phyloP scores from a whole-genome alignment of 495 filamentous ascomycete species.

The Entonaema liquescens region DNA sequence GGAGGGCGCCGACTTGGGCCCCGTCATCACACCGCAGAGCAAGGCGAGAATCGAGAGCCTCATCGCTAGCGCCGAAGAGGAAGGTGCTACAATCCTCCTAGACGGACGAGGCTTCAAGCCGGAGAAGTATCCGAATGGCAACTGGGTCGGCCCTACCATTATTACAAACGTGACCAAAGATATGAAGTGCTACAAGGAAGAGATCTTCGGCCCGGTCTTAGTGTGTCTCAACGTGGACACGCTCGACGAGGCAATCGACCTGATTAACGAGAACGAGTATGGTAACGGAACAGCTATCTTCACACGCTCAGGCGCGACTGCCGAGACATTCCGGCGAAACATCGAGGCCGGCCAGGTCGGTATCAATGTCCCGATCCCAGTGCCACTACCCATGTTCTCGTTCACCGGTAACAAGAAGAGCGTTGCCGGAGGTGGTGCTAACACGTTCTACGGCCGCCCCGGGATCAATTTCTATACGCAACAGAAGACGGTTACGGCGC shows the following conservation, averaged over 20 bases:
- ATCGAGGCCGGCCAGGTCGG: constrained; percentile 83
- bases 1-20: constrained; percentile 91
- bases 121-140: constrained; percentile 93
- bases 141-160: constrained; percentile 94
- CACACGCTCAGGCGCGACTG: constrained; percentile 67
- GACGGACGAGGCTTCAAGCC: constrained; percentile 91
- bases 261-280: constrained; percentile 72
- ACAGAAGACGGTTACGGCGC: constrained; percentile 93
- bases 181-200: constrained; percentile 95
- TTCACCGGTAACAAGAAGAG: constrained; percentile 99
- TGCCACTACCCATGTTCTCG: constrained; percentile 93
- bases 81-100: constrained; percentile 94
- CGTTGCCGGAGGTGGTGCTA: constrained; percentile 90
- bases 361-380: constrained; percentile 84
- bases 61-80: constrained; percentile 87
- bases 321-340: constrained; percentile 66
- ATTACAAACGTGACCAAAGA: constrained; percentile 90
- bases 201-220: constrained; percentile 97
- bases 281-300: constrained; percentile 75
- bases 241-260: constrained; percentile 76
- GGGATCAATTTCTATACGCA: constrained; percentile 96
- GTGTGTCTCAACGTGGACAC: constrained; percentile 85
- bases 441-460: constrained; percentile 93
- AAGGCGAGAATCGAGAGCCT: constrained; percentile 89
- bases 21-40: constrained; percentile 92